Percentiles rank a stretch among this genome's conserved stretches.
These are phyloP conservation scores for Oropetium thomaeum DNA, from an alignment of 176 grass and related monocot genomes.

Conservation along the genomic window DNA sequence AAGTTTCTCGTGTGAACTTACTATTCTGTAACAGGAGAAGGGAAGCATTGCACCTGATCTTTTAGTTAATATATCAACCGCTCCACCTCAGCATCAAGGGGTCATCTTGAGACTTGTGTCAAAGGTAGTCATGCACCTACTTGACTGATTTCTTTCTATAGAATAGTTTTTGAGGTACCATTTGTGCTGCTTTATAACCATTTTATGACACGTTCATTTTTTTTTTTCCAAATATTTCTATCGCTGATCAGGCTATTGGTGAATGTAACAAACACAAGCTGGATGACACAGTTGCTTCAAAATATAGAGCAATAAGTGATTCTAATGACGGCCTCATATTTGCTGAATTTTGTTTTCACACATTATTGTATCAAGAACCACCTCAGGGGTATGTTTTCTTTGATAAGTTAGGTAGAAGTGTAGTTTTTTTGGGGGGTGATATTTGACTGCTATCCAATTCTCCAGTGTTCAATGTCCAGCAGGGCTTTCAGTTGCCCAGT, in stretches of 20 bases:
- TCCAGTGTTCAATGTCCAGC: conserved; percentile 65
- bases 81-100: conserved; percentile 78
- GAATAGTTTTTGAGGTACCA: neutral
- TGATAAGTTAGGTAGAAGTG: conserved; percentile 9
- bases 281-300: conserved; percentile 52
- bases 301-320: conserved; percentile 61
- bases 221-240: neutral
- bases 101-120: conserved; percentile 80
- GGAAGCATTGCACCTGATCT: conserved; percentile 70
- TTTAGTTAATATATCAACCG: conserved; percentile 64
- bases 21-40: conserved; percentile 61
- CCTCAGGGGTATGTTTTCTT: conserved; percentile 60
- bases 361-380: conserved; percentile 75
- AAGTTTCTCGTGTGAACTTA: conserved; percentile 16
- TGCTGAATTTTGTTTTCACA: conserved; percentile 77
- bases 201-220: conserved; percentile 7
- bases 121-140: conserved; percentile 50
- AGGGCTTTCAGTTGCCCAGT: conserved; percentile 74
- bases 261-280: conserved; percentile 68
- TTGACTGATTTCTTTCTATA: neutral
- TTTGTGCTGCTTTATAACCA: neutral
- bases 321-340: conserved; percentile 71
- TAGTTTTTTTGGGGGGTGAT: neutral
- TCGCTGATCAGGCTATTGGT: conserved; percentile 66
- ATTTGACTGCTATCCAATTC: conserved; percentile 20